Base-by-base conservation (phyloP, 2,329 filamentous ascomycete genomes). In the Aspergillus chevalieri region DNA sequence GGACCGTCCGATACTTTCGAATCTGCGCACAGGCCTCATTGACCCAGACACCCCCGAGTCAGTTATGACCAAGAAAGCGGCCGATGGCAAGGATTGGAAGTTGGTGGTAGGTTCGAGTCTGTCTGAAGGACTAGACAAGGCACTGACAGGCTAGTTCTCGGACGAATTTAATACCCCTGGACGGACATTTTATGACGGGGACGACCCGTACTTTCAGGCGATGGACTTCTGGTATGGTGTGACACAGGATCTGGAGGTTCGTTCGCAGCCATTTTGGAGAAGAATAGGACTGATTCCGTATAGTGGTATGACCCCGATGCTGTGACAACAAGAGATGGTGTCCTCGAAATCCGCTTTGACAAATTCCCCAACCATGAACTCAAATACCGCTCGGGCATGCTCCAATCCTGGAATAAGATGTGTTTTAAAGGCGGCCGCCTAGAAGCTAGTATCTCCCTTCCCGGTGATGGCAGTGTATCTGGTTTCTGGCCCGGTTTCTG, bases 401-500 rank as follows among this genome's bases (percentile, higher is more conserved):
- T 87, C 7, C 84, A 87, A 60, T 85, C 81, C 9, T 87, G 84
- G 84, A 87, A 87, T 65, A 81, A 86, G 62, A 64, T 87, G 48
- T 86, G 85, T 66, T 87, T 87, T 71, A 86, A 85, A 52, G 83
- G 84, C 28, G 85, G 85, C 3, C 78, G 84, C 44, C 62, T 88
- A 12, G 85, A 88, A 68, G 83, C 83, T 17, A 85, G 82, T 60
- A 81, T 87, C 47, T 87, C 84, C 3, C 72, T 88, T 5, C 85
- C 85, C 12, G 85, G 84, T 14, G 69, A 75, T 43, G 85, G 84
- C 43, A 82, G 86, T 54, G 78, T 81, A 12, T 76, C 81, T 48
- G 85, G 85, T 50, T 85, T 87, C 67, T 88, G 85, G 85, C 85
- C 85, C 39, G 85, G 85, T 66, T 85, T 87, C 66, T 88, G 85